Conservation (phyloP, 495 filamentous ascomycete genomes). For the Penicillium maclennaniae region DNA sequence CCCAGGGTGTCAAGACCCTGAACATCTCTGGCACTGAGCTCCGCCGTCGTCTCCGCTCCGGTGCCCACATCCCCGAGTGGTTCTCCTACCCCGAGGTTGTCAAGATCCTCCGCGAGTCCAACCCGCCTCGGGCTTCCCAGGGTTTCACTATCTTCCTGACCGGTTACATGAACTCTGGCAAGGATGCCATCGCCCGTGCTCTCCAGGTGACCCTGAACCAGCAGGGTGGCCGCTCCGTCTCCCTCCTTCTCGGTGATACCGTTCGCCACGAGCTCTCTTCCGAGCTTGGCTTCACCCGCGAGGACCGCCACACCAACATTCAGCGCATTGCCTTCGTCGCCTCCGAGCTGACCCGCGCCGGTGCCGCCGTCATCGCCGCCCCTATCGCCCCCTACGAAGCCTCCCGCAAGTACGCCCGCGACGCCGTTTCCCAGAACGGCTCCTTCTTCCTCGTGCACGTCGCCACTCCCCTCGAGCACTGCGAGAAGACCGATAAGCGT, state of each 20-base stretch:
- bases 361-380: slow-evolving; percentile 92
- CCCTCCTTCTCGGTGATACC: slow-evolving; percentile 89
- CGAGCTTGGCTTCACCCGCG: slow-evolving; percentile 89
- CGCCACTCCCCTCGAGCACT: slow-evolving; percentile 83
- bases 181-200: slow-evolving; percentile 92
- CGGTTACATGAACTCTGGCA: slow-evolving; percentile 92
- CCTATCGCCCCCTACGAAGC: slow-evolving; percentile 94
- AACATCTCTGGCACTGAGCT: slow-evolving; percentile 98
- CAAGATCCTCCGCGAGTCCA: slow-evolving; percentile 88
- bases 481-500: slow-evolving; percentile 90
- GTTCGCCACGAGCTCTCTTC: slow-evolving; percentile 90
- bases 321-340: slow-evolving; percentile 95
- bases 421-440: slow-evolving; percentile 81
- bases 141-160: slow-evolving; percentile 98
- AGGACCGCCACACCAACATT: slow-evolving; percentile 94
- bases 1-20: slow-evolving; percentile 77
- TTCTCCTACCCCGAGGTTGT: slow-evolving; percentile 99
- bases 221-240: slow-evolving; percentile 92
- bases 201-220: slow-evolving; percentile 98
- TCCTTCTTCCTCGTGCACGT: slow-evolving; percentile 95
- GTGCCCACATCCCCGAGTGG: slow-evolving; percentile 95
- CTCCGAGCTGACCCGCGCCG: slow-evolving; percentile 85
- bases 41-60: slow-evolving; percentile 80
- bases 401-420: slow-evolving; percentile 68
- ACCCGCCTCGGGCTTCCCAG: slow-evolving; percentile 81